Base-by-base conservation (phyloP, 1,284 basidiomycete genomes). In the Cryptococcus depauperatus region DNA sequence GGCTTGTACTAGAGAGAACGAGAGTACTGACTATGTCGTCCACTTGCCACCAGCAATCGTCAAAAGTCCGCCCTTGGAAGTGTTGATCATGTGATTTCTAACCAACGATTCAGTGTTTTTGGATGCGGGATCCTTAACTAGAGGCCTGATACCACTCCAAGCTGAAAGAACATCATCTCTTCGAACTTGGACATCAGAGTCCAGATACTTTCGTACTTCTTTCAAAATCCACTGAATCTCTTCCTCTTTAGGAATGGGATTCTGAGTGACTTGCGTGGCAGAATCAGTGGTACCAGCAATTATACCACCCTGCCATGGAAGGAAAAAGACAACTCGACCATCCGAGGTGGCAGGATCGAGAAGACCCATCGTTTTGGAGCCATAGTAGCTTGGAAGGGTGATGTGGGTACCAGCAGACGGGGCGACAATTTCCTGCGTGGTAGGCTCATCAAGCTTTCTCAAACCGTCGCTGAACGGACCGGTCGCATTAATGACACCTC, bases 11-110 rank as follows among this genome's bases (percentile, higher is more conserved):
- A n/a, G 8, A 21, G 16, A n/a, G 32, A 38, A 21, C 29, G n/a
- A 18, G 16, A 13, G 21, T 2, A 70, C 64, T 56, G 44, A 66
- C 64, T 97, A 98, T 25, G 93, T 97, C 43, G 93, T 98, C 93
- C 93, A 98, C 72, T 97, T 98, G 5, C 93, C 93, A 37, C 93
- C 93, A 6, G 90, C 90, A 59, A 97, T 93, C 16, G 92, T 97
- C 50, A 98, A 71, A 55, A 98, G 74, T 18, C 91, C 91, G 52
- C 80, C 82, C 26, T 79, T 76, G 43, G 79, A 80, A 33, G 92
- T 80, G 69, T 92, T 80, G 61, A 96, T 87, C 79, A 98, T 82
- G 74, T 97, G 93, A 71, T 86, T 96, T 60, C 93, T 76, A 32
- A 98, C 93, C 45, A 97, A 75, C 3, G 83, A 85, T 72, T 93